Conservation (phyloP, 345 rosid species). For the Populus nigra region DNA sequence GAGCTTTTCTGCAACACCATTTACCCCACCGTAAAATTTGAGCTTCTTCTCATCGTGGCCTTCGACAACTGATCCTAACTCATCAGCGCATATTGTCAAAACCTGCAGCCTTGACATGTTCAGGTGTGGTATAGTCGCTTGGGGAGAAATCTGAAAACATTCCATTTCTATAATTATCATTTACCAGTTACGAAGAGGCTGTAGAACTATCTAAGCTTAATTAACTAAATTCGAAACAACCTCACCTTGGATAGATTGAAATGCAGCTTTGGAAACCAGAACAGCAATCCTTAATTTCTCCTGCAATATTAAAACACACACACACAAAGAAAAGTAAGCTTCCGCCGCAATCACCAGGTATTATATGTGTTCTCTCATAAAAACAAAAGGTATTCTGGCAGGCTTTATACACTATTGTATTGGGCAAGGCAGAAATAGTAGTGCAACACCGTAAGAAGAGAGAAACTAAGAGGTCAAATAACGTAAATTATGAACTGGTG, state of each 20-base stretch:
- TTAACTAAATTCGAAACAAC: constrained; percentile 1
- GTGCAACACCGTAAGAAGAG: no score
- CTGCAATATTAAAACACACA: constrained; percentile 34
- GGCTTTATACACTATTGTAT: not conserved
- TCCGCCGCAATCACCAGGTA: no score
- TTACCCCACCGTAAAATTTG: constrained; percentile 68
- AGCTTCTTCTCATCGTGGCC: constrained; percentile 77
- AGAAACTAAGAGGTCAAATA: no score
- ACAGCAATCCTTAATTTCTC: constrained; percentile 86
- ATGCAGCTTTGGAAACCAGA: constrained; percentile 86
- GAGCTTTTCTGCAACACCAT: constrained; percentile 64
- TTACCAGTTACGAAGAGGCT: not conserved
- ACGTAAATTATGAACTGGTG: no score
- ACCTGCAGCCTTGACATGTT: constrained; percentile 79
- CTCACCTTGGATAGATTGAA: constrained; percentile 76
- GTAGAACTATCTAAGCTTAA: not conserved
- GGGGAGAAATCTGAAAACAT: constrained; percentile 55
- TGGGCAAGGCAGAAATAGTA: no score
- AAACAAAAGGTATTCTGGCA: not conserved
- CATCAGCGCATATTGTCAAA: constrained; percentile 74
- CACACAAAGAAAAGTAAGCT: not conserved
- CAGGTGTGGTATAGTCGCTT: constrained; percentile 76
- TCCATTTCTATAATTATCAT: not conserved
- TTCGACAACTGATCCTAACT: constrained; percentile 80
- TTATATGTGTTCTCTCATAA: not conserved